These are phyloP conservation scores for Termitomyces sp. DNA, from an alignment of 768 basidiomycete species.

Conservation along the genomic window DNA sequence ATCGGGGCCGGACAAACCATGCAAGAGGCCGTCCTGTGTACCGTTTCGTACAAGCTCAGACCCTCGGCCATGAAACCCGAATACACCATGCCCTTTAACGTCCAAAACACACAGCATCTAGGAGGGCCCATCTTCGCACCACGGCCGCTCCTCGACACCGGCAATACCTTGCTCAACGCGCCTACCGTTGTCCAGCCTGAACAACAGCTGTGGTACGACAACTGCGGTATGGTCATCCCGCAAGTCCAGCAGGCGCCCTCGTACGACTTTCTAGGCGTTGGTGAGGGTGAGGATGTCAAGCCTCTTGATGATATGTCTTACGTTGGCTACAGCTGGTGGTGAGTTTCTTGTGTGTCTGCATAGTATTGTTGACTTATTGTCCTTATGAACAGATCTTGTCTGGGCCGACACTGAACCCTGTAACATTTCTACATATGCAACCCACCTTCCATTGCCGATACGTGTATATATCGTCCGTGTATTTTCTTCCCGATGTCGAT, in stretches of 20 bases:
- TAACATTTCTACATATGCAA: background rate
- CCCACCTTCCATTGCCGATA: background rate
- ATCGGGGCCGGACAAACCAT: slow-evolving; percentile 8
- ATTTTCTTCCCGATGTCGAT: background rate
- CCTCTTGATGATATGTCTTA: slow-evolving; percentile 1
- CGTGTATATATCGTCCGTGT: background rate
- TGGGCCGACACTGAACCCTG: background rate
- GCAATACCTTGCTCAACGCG: slow-evolving; percentile 10
- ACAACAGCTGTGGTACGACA: slow-evolving; percentile 7
- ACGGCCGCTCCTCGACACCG: slow-evolving; percentile 12
- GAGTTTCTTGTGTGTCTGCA: background rate
- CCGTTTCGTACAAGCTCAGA: slow-evolving; percentile 15
- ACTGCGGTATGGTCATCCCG: background rate
- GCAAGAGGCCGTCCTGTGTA: slow-evolving; percentile 11
- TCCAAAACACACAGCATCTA: background rate
- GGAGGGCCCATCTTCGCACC: slow-evolving; percentile 5
- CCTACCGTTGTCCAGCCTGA: background rate
- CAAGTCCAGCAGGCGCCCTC: background rate
- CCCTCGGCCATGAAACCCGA: slow-evolving; percentile 3
- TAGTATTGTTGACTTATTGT: background rate
- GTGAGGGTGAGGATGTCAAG: slow-evolving; percentile 4
- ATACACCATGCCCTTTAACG: background rate
- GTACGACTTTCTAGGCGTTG: slow-evolving; percentile 9
- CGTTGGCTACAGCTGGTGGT: slow-evolving; percentile 8
- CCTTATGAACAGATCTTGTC: background rate